These are phyloP conservation scores for Gonium pectorale DNA, from an alignment of 139 green algal genomes.

Conservation along the genomic window DNA sequence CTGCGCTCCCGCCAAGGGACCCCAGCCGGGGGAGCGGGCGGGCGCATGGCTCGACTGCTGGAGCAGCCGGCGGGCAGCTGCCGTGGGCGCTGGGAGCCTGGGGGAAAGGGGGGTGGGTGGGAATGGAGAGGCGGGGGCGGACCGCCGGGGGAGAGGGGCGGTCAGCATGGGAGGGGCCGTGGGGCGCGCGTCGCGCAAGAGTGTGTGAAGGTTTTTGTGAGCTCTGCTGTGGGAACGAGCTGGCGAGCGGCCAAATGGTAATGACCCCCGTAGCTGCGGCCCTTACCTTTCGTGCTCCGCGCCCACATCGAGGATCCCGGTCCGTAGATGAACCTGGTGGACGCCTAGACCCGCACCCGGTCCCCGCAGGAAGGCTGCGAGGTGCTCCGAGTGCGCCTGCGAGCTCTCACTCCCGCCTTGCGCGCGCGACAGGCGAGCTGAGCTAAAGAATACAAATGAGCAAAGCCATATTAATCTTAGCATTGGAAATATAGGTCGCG, in stretches of 20 bases:
- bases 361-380: too few relatives aligned
- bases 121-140: neutral
- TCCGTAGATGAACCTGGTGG: constrained; percentile 18
- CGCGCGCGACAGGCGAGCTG: too few relatives aligned
- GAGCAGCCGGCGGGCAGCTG: neutral
- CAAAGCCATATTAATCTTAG: too few relatives aligned
- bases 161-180: neutral
- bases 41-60: neutral
- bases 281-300: neutral
- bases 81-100: constrained; percentile 5
- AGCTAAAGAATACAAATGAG: too few relatives aligned
- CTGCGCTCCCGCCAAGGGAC: neutral
- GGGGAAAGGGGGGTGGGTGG: neutral
- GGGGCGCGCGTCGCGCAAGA: too few relatives aligned
- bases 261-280: neutral
- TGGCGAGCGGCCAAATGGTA: neutral
- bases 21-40: neutral
- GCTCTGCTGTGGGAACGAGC: neutral
- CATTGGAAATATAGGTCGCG: too few relatives aligned
- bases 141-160: neutral
- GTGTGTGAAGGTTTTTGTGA: neutral
- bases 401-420: too few relatives aligned
- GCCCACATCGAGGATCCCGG: neutral
- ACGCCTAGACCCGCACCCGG: too few relatives aligned
- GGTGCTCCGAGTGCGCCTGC: too few relatives aligned